A percentile compares a stretch with the other conserved stretches of the same genome.
phyloP scores from a whole-genome alignment of 176 grass and related monocot species.

The Bromus sterilis region DNA sequence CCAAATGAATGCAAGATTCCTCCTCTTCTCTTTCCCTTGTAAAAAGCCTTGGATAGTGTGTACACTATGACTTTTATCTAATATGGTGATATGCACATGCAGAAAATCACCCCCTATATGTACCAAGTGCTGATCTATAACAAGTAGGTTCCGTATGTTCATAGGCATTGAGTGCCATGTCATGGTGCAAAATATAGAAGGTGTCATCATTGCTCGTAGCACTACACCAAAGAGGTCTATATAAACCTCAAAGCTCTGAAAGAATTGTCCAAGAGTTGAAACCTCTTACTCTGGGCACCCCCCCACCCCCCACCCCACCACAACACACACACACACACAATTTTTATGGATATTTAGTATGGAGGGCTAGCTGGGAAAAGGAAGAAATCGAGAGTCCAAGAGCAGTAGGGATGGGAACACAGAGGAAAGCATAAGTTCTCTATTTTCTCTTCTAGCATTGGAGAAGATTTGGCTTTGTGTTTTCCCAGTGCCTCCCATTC shows the following conservation, averaged over 20 bases:
- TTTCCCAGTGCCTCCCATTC: constrained; percentile 32
- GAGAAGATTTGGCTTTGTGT: background rate
- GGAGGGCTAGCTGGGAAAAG: background rate
- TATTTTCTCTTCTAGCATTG: background rate
- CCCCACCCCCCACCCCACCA: background rate
- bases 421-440: background rate
- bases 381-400: background rate
- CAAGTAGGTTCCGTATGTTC: background rate
- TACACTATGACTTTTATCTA: too few species aligned
- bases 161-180: background rate
- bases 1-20: background rate
- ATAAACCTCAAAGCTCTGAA: background rate
- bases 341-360: too few species aligned
- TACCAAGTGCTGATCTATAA: background rate
- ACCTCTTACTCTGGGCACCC: background rate
- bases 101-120: background rate
- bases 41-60: background rate
- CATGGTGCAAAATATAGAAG: background rate
- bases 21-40: background rate
- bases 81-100: background rate
- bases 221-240: background rate
- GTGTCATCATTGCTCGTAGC: background rate
- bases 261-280: background rate
- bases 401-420: background rate
- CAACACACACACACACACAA: too few species aligned